Conservation (phyloP, 192 early-diverging fungal species). For the Backusella liffmaniae region DNA sequence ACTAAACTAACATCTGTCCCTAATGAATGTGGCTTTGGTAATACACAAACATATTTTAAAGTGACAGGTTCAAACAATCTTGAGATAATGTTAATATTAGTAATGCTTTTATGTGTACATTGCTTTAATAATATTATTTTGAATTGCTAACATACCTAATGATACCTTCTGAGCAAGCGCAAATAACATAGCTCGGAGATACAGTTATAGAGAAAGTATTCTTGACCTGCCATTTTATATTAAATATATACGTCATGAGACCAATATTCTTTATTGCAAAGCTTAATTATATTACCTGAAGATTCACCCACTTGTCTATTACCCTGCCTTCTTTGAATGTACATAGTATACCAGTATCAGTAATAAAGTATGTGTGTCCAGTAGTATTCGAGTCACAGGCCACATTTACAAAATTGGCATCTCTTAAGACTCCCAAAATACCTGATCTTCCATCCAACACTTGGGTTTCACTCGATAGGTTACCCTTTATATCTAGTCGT, state of each 20-base stretch:
- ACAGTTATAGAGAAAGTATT: conserved; percentile 62
- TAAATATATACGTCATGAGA: neutral
- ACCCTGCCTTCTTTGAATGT: conserved; percentile 60
- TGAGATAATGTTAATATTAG: neutral
- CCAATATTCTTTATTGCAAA: neutral
- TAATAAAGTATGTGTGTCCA: conserved; percentile 62
- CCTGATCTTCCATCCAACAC: conserved; percentile 72
- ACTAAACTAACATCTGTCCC: conserved; percentile 48
- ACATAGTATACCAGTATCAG: conserved; percentile 65
- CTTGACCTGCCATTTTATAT: conserved; percentile 44
- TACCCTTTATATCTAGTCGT: conserved; percentile 16
- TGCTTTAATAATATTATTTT: neutral
- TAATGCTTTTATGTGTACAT: neutral
- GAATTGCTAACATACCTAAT: conserved; percentile 48
- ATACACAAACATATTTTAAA: conserved; percentile 65
- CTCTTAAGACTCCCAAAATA: conserved; percentile 62
- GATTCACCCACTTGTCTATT: conserved; percentile 82
- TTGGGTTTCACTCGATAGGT: conserved; percentile 36
- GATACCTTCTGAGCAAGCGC: conserved; percentile 75
- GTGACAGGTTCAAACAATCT: conserved; percentile 74
- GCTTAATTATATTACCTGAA: conserved; percentile 53
- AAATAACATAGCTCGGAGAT: conserved; percentile 59
- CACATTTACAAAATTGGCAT: conserved; percentile 72
- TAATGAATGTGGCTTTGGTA: conserved; percentile 71
- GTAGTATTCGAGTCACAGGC: conserved; percentile 43